A percentile compares a stretch with the other conserved stretches of the same genome.
These are phyloP conservation scores for Chrysochromulina tobinii DNA, from an alignment of 78 protist genomes.

Conservation along the genomic window DNA sequence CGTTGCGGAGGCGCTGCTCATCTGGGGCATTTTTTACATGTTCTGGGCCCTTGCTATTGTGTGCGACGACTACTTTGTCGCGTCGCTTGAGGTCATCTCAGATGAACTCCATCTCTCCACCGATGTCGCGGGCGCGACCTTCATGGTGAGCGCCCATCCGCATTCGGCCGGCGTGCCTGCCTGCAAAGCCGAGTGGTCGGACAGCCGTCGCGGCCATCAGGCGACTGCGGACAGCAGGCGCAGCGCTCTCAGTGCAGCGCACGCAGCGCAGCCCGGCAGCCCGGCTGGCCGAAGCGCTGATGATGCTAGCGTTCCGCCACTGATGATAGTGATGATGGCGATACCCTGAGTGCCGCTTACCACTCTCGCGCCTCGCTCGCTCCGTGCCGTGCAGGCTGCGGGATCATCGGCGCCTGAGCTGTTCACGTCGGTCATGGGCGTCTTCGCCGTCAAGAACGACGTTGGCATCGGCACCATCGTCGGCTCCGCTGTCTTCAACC, in stretches of 20 bases:
- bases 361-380: too few relatives aligned
- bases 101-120: conserved; percentile 6
- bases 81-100: not conserved
- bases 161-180: too few relatives aligned
- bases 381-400: conserved; percentile 25
- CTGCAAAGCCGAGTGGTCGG: too few relatives aligned
- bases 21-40: conserved; percentile 22
- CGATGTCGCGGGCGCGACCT: conserved; percentile 64
- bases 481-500: conserved; percentile 53
- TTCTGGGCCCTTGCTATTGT: conserved; percentile 24
- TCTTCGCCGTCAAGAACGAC: conserved; percentile 9
- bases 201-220: too few relatives aligned
- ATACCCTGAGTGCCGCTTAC: too few relatives aligned
- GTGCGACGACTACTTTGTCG: conserved; percentile 38
- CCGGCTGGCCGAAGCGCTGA: too few relatives aligned
- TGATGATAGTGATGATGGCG: too few relatives aligned
- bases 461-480: conserved; percentile 49
- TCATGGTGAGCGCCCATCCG: conserved; percentile 21
- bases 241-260: too few relatives aligned
- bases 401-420: conserved; percentile 61
- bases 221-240: too few relatives aligned
- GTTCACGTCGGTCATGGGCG: conserved; percentile 30
- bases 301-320: too few relatives aligned
- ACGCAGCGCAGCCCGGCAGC: too few relatives aligned
- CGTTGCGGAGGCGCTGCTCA: conserved; percentile 9